Percentiles rank a stretch among this genome's conserved stretches.
Evolutionary conservation across 768 basidiomycete species (phyloP).

Genomic region (Amanita rubescens): DNA sequence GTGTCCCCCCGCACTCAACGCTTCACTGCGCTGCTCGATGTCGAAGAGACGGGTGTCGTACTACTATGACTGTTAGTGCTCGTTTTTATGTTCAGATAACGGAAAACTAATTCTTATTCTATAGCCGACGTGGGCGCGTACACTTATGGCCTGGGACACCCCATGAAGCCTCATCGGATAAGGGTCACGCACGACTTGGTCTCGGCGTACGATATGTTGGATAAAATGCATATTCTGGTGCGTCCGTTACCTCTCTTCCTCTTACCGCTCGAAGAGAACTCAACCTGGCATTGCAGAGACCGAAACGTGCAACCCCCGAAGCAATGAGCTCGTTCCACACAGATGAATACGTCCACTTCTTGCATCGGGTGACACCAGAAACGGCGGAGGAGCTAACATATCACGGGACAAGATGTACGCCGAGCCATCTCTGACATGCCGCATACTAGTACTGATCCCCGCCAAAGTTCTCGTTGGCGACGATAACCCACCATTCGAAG

Average conservation of each 20-base stretch:
- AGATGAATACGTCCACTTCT: conserved; percentile 95
- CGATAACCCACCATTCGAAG: conserved; percentile 96
- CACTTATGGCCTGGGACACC: conserved; percentile 83
- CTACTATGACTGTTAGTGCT: conserved; percentile 64
- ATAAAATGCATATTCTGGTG: conserved; percentile 89
- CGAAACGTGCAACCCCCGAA: conserved; percentile 61
- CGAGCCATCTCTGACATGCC: neutral
- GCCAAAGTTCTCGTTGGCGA: conserved; percentile 62
- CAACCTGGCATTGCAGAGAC: conserved; percentile 36
- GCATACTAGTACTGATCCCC: neutral
- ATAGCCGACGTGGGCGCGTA: conserved; percentile 64
- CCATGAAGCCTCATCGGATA: conserved; percentile 96
- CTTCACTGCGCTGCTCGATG: conserved; percentile 31
- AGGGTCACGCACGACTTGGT: conserved; percentile 90
- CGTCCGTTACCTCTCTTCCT: conserved; percentile 19
- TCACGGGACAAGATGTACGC: conserved; percentile 77
- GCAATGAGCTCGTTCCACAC: conserved; percentile 95
- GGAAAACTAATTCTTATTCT: neutral
- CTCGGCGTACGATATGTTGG: conserved; percentile 86
- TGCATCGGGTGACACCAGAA: conserved; percentile 85
- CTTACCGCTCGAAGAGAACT: neutral
- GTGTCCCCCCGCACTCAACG: neutral
- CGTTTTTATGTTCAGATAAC: neutral
- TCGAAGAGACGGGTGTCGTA: conserved; percentile 71
- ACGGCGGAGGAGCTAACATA: conserved; percentile 81